Base-by-base conservation (phyloP, 257 asterid species). In the Primulina tabacum region DNA sequence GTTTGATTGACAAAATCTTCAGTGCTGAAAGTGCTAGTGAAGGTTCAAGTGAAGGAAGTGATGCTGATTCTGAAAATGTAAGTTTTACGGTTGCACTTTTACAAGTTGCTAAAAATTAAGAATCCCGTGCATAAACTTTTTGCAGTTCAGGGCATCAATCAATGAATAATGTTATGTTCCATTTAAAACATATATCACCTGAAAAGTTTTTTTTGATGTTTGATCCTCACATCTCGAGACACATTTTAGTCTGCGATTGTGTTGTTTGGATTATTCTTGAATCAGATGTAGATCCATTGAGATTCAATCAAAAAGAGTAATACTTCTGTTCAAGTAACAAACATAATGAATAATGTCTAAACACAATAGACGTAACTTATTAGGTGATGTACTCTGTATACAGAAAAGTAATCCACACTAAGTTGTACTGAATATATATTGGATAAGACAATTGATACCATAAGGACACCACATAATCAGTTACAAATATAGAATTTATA, bases 1-100 rank as follows among this genome's bases (percentile, higher is more conserved):
- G 62, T 62, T 34, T 59, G 57, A 66, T 56, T 68, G 63, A 64
- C 71, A 60, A 67, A 62, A 33, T 88, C 72, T 85, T 77, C 93
- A 91, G 99, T 80, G 92, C 71, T 32, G 99, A 88, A 72, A 91
- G 96, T 73, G 95, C 74, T 59, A 91, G 96, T 80, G 99, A 88
- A 72, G 97, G 92, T 69, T 82, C 93, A 67, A 88, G 95, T 58
- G 99, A 86, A 55, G 98, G 97, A 79, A 94, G 98, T 75, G 93
- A 91, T 75, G 87, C 79, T 57, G 80, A 89, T 79, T 94, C 97
- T 68, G 94, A 85, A 75, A 86, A 85, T 80, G 98, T 92, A 82
- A 82, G 97, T 82, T 71, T 67, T 67, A 63, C 17, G 11, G 18
- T 28, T 67, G 32, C 65, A 33, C 55, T 47, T 4, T 71, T 53